Base-by-base conservation (phyloP, 2,329 filamentous ascomycete genomes). In the Arthrobotrys entomopaga region DNA sequence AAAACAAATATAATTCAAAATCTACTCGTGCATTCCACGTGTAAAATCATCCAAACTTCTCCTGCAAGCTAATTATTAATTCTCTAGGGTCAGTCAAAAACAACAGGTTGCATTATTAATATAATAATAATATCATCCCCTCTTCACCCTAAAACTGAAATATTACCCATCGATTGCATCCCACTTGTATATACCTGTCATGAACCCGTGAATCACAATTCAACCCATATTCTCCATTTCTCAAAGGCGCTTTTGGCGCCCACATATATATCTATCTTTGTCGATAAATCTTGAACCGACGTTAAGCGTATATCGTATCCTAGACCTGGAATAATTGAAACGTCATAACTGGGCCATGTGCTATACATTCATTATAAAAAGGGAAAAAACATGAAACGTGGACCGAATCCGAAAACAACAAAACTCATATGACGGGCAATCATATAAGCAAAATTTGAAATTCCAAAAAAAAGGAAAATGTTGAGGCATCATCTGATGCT, bases 281-380 rank as follows among this genome's bases (percentile, higher is more conserved):
- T n/a, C 26, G n/a, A 49, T 42, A 22, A 42, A 15, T n/a, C n/a
- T 29, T 70, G 29, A 58, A 6, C 65, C 65, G 65, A 70, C 52
- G 65, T 70, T 70, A 70, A 70, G 65, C 65, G 65, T 26, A 61
- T 42, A 49, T 29, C 52, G 1, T 34, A 34, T 29, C 52, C 3
- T 34, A 34, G 29, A 34, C 29, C 29, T 34, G 6, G 29, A 10
- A 10, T 34, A 10, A 34, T 34, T 34, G 29, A 34, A 34, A 34
- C 29, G 29, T 34, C 29, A 34, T 34, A 34, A 34, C 29, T 34
- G 29, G 29, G 6, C 10, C 29, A 46, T 46, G 42, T 19, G 42
- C 40, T 46, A 5, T n/a, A 46, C 1, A 10, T 46, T 46, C n/a
- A n/a, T 13, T 46, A 15, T 46, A 46, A 46, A 46, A 46, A 46